Evolutionary conservation across 2,329 filamentous ascomycete genomes (phyloP).

Genomic region (Helicocarpus griseus): DNA sequence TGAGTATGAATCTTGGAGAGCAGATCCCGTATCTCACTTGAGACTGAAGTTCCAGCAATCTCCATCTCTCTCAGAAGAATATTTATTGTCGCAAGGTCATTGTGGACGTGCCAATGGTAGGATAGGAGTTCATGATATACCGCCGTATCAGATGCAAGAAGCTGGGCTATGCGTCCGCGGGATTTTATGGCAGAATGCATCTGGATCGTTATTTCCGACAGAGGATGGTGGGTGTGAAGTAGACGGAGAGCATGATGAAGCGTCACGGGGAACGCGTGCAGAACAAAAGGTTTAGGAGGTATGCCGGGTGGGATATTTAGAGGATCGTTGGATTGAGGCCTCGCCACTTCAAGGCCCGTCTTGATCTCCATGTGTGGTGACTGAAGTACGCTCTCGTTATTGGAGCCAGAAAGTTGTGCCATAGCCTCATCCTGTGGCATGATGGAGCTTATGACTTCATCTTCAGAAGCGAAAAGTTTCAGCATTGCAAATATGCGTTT

Average conservation of each 20-base stretch:
- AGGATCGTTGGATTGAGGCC: not conserved
- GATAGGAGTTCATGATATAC: conserved; percentile 38
- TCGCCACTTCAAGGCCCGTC: not conserved
- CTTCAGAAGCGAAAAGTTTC: conserved; percentile 16
- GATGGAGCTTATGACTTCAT: conserved; percentile 1
- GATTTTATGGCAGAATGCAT: conserved; percentile 32
- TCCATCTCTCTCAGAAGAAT: conserved; percentile 36
- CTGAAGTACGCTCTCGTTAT: not conserved
- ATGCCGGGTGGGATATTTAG: conserved; percentile 25
- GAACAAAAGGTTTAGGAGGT: conserved; percentile 23
- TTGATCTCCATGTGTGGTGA: not conserved
- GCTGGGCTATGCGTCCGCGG: conserved; percentile 31
- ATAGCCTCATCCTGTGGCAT: not conserved
- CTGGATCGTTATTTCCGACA: conserved; percentile 30
- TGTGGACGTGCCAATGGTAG: conserved; percentile 33
- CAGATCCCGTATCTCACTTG: conserved; percentile 24
- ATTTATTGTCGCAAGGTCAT: conserved; percentile 31
- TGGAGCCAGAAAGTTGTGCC: not conserved
- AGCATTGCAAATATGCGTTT: conserved; percentile 32
- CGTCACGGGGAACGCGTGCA: conserved; percentile 31
- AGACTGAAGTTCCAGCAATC: conserved; percentile 29
- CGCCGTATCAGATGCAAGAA: conserved; percentile 32
- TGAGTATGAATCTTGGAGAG: conserved; percentile 23
- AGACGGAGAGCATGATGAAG: conserved; percentile 33
- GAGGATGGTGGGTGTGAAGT: conserved; percentile 30